Conservation (phyloP, 164 flowering plant species). For the Vitis labrusca region DNA sequence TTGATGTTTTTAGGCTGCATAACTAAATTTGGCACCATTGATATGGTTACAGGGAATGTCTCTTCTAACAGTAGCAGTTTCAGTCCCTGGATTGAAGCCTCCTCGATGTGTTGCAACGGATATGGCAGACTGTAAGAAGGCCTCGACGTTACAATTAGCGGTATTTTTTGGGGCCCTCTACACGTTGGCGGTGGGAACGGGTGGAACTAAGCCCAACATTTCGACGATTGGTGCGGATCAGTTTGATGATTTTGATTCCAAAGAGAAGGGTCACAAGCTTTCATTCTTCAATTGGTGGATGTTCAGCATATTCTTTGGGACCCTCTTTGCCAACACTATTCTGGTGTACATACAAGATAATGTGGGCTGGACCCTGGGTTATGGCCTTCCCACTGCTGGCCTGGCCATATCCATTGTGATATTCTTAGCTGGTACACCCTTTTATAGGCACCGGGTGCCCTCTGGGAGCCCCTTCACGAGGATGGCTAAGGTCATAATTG, state of each 20-base stretch:
- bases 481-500: conserved; percentile 63
- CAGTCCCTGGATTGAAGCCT: conserved; percentile 51
- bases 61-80: conserved; percentile 56
- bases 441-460: conserved; percentile 62
- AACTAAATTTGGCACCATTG: too few species aligned
- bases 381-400: conserved; percentile 62
- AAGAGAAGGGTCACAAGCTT: conserved; percentile 59
- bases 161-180: conserved; percentile 66
- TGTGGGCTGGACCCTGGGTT: conserved; percentile 75
- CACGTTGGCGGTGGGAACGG: conserved; percentile 63
- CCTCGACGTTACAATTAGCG: conserved; percentile 52
- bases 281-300: conserved; percentile 92
- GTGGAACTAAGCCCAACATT: conserved; percentile 86
- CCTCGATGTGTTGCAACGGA: conserved; percentile 36
- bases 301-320: conserved; percentile 70
- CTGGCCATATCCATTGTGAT: conserved; percentile 46
- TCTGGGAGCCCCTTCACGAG: conserved; percentile 62
- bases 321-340: conserved; percentile 68
- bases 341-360: conserved; percentile 76
- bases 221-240: conserved; percentile 85
- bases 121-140: conserved; percentile 35
- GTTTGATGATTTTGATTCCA: conserved; percentile 65
- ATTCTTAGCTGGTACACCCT: conserved; percentile 57
- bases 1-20: too few species aligned
- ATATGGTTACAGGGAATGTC: conserved; percentile 46